Evolutionary conservation across 306 rosid species (phyloP).

Genomic region (Amphicarpaea edgeworthii): DNA sequence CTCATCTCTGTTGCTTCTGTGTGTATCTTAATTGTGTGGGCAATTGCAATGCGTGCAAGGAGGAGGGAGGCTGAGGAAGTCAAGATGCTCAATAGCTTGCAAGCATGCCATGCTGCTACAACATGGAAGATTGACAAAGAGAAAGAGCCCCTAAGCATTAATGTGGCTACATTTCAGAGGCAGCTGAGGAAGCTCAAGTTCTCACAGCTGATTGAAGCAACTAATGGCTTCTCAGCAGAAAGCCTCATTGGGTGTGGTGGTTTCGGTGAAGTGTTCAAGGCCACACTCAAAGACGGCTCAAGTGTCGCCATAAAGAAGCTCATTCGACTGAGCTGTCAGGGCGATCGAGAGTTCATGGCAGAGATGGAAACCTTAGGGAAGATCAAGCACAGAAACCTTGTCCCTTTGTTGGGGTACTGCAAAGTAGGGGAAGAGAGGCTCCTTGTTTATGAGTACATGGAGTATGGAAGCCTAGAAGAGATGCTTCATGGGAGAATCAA

Average conservation of each 20-base stretch:
- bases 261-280: slow-evolving; percentile 97
- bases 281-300: slow-evolving; percentile 88
- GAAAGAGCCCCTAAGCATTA: slow-evolving; percentile 92
- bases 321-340: slow-evolving; percentile 89
- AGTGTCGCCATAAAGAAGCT: slow-evolving; percentile 97
- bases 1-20: slow-evolving; percentile 86
- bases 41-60: slow-evolving; percentile 84
- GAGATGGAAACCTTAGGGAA: slow-evolving; percentile 99
- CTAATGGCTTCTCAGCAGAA: slow-evolving; percentile 96
- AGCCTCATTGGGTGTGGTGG: slow-evolving; percentile 97
- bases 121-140: slow-evolving; percentile 98
- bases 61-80: slow-evolving; percentile 86
- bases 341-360: slow-evolving; percentile 96
- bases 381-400: slow-evolving; percentile 89
- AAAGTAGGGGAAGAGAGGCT: slow-evolving; percentile 97
- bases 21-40: slow-evolving; percentile 89
- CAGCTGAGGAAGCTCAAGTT: slow-evolving; percentile 95
- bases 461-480: slow-evolving; percentile 95
- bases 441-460: slow-evolving; percentile 94
- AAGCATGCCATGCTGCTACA: slow-evolving; percentile 91
- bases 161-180: slow-evolving; percentile 96
- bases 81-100: slow-evolving; percentile 90
- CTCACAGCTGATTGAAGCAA: slow-evolving; percentile 95
- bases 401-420: slow-evolving; percentile 90
- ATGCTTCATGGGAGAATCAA: slow-evolving; percentile 89